These are phyloP conservation scores for Aschersonia sp. DNA, from an alignment of 2,329 filamentous ascomycete species.

Conservation along the genomic window DNA sequence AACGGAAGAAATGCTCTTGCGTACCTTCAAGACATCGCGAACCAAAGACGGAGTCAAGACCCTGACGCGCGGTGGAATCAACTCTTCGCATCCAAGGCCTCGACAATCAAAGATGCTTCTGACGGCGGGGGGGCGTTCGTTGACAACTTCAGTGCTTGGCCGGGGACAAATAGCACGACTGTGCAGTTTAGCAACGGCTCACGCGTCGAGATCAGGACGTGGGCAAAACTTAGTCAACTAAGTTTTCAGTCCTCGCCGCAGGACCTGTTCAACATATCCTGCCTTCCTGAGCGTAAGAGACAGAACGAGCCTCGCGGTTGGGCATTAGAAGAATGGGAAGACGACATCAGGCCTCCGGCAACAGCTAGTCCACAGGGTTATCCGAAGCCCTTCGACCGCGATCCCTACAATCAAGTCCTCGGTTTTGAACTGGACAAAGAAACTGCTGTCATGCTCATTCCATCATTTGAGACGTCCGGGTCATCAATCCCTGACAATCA, in stretches of 20 bases:
- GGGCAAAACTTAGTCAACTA: background rate
- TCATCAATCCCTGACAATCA: background rate
- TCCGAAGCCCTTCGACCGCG: background rate
- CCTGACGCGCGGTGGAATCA: background rate
- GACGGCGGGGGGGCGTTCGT: background rate
- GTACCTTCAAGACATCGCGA: background rate
- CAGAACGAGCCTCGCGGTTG: background rate
- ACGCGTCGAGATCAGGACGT: background rate
- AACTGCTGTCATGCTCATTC: background rate
- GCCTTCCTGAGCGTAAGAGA: background rate
- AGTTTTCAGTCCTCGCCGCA: background rate
- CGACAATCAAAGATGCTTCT: background rate
- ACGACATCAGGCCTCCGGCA: too few relatives aligned
- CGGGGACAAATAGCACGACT: background rate
- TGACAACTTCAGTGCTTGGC: background rate
- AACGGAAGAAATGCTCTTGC: background rate
- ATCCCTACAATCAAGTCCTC: background rate
- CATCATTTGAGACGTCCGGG: background rate
- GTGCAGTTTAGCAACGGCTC: background rate
- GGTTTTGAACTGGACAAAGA: background rate
- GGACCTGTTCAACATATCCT: background rate
- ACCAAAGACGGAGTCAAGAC: background rate
- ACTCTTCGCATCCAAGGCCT: background rate
- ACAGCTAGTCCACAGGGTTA: background rate
- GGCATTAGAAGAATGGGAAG: background rate